These are phyloP conservation scores for Rhodamnia rubescens DNA, from an alignment of 345 rosid genomes.

Conservation along the genomic window DNA sequence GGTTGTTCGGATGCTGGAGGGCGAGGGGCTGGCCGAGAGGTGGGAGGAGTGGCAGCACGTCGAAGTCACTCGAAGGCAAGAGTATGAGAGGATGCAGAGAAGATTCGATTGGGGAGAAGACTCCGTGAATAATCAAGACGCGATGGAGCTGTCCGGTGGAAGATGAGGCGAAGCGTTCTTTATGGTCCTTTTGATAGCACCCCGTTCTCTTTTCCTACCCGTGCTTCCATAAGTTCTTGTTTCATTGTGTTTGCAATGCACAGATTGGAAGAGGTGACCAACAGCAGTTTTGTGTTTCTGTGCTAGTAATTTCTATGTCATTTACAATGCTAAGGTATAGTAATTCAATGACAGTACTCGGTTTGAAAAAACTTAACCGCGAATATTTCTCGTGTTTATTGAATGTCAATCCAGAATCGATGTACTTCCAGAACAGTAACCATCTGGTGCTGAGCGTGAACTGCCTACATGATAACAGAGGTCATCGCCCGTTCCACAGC, in stretches of 20 bases:
- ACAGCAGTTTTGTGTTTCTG: background rate
- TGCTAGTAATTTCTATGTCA: background rate
- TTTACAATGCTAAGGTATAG: background rate
- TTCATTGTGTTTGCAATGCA: background rate
- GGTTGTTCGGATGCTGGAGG: conserved; percentile 94
- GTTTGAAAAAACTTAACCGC: background rate
- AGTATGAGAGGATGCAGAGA: conserved; percentile 67
- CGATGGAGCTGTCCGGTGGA: conserved; percentile 87
- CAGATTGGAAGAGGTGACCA: background rate
- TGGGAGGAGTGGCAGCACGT: conserved; percentile 98
- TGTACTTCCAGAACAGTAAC: background rate
- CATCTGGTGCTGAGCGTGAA: background rate
- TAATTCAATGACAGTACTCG: background rate
- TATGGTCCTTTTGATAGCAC: background rate
- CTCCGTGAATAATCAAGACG: conserved; percentile 69
- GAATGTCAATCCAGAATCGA: background rate
- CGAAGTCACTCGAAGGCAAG: conserved; percentile 77
- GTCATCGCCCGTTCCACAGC: background rate
- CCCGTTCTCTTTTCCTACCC: background rate
- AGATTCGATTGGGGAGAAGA: conserved; percentile 85
- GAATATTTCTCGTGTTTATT: background rate
- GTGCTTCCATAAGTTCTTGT: background rate
- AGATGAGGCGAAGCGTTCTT: conserved; percentile 16
- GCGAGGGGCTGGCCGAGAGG: conserved; percentile 92
- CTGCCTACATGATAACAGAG: background rate